These are phyloP conservation scores for Plasmodium knowlesi DNA, from an alignment of 169 alveolate species.

Conservation along the genomic window DNA sequence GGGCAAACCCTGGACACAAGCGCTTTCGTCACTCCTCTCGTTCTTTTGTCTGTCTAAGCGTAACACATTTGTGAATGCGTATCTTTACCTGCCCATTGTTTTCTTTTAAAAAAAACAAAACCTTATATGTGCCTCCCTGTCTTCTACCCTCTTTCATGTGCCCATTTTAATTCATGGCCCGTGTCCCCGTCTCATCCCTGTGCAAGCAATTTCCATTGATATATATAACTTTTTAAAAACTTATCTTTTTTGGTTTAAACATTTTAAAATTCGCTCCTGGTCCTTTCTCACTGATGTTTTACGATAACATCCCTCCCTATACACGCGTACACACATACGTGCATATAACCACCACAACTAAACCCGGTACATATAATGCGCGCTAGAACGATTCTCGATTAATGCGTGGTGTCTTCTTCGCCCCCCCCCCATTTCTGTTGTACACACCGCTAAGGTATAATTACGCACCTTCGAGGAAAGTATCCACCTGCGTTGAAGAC, in stretches of 20 bases:
- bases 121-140: background rate
- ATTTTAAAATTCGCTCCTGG: background rate
- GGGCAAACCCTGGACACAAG: background rate
- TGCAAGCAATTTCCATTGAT: background rate
- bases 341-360: too few species aligned
- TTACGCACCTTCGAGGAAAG: background rate
- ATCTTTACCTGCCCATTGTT: background rate
- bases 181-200: background rate
- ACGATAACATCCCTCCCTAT: background rate
- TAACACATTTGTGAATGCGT: background rate
- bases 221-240: conserved; percentile 25
- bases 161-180: conserved; percentile 7
- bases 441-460: background rate
- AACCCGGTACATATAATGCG: background rate
- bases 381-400: background rate
- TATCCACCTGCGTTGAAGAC: background rate
- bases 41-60: background rate
- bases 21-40: background rate
- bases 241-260: conserved; percentile 38
- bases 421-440: background rate
- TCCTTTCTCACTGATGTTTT: background rate
- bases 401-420: background rate
- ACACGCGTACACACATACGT: too few species aligned
- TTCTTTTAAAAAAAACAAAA: background rate
- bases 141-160: background rate